phyloP scores from a whole-genome alignment of 345 rosid genomes.

The Trapa bicornis region DNA sequence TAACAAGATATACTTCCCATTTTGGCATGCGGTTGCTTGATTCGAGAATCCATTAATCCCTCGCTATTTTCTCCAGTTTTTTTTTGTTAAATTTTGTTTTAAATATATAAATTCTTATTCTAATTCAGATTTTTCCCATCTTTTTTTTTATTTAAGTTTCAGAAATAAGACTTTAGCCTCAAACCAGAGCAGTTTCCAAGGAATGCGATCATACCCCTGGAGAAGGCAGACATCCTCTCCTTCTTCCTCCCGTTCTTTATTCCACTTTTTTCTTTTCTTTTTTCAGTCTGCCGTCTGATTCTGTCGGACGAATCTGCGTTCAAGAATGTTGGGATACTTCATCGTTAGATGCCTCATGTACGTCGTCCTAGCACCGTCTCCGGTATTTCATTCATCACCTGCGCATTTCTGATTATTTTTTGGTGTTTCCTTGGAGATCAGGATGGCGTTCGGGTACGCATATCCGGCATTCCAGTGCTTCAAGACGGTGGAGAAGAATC shows the following conservation, averaged over 20 bases:
- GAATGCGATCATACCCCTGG: constrained; percentile 1
- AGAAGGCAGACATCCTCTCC: not conserved
- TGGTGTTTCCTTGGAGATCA: constrained; percentile 13
- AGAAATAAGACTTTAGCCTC: constrained; percentile 4
- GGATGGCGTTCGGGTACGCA: constrained; percentile 74
- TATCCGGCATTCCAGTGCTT: constrained; percentile 89
- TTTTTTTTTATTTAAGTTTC: not conserved
- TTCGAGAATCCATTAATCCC: too few species aligned
- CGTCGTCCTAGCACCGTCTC: not conserved
- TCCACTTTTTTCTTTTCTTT: too few species aligned
- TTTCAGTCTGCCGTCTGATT: not conserved
- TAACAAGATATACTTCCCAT: too few species aligned
- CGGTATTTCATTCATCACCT: not conserved
- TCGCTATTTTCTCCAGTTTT: too few species aligned
- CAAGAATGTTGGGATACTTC: constrained; percentile 12
- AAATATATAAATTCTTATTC: not conserved
- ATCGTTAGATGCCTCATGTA: constrained; percentile 13
- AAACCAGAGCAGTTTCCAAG: constrained; percentile 4
- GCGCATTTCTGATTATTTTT: not conserved
- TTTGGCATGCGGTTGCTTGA: too few species aligned
- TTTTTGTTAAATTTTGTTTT: too few species aligned
- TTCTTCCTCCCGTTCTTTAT: not conserved
- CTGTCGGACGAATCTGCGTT: not conserved
- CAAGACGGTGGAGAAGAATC: constrained; percentile 77
- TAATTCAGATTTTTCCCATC: not conserved